Evolutionary conservation across 306 rosid species (phyloP).

Genomic region (Vicia sativa): DNA sequence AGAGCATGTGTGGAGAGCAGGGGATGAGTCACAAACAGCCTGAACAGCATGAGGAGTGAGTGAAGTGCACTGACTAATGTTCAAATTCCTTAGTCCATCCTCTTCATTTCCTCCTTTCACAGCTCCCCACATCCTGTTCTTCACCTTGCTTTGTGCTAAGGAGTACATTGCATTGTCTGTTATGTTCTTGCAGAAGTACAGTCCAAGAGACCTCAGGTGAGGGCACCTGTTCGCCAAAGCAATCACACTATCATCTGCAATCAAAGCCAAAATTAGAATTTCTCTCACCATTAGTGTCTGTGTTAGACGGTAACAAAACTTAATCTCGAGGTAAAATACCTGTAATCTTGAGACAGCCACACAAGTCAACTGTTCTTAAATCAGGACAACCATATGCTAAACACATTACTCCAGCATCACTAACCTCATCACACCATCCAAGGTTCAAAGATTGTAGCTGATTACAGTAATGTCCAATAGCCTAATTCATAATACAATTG

Average conservation of each 20-base stretch:
- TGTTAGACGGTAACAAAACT: neutral
- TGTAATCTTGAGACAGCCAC: slow-evolving; percentile 85
- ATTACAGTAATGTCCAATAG: slow-evolving; percentile 75
- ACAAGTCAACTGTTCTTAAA: slow-evolving; percentile 75
- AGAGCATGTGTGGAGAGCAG: slow-evolving; percentile 89
- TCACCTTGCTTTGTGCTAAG: slow-evolving; percentile 79
- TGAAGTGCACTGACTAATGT: slow-evolving; percentile 98
- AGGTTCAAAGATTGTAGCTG: slow-evolving; percentile 79
- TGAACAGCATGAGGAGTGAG: slow-evolving; percentile 96
- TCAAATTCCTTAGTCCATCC: slow-evolving; percentile 71
- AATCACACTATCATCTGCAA: slow-evolving; percentile 92
- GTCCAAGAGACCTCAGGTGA: slow-evolving; percentile 78
- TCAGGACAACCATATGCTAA: slow-evolving; percentile 92
- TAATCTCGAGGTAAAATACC: slow-evolving; percentile 48
- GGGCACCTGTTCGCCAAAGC: slow-evolving; percentile 84
- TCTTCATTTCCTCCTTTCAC: slow-evolving; percentile 67
- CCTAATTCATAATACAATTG: slow-evolving; percentile 56
- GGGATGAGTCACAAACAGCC: slow-evolving; percentile 88
- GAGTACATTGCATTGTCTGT: slow-evolving; percentile 96
- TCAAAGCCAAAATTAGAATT: slow-evolving; percentile 4
- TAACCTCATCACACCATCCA: slow-evolving; percentile 89
- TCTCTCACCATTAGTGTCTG: neutral
- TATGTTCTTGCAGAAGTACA: slow-evolving; percentile 91
- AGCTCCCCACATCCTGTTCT: slow-evolving; percentile 70
- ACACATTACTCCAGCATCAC: slow-evolving; percentile 86